Evolutionary conservation across 352 stramenopile species (phyloP).

Genomic region (Phytophthora syringae): DNA sequence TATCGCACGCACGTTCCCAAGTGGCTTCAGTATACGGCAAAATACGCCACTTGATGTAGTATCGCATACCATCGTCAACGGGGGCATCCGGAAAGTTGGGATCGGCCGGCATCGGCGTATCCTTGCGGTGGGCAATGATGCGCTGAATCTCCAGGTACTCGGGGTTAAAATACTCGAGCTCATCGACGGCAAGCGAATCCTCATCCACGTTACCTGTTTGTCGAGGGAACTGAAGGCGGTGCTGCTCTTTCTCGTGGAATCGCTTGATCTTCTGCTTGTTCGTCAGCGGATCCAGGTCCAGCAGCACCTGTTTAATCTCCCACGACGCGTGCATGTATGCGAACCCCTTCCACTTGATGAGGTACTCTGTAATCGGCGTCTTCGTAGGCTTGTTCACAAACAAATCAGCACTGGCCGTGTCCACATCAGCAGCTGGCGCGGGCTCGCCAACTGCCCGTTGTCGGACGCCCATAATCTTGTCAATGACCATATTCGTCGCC

Average conservation of each 20-base stretch:
- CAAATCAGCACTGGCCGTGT: constrained; percentile 47
- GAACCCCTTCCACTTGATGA: constrained; percentile 93
- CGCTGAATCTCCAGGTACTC: constrained; percentile 92
- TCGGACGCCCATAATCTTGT: constrained; percentile 89
- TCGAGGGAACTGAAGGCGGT: constrained; percentile 51
- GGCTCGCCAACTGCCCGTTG: constrained; percentile 49
- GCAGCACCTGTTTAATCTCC: constrained; percentile 76
- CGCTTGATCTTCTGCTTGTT: constrained; percentile 91
- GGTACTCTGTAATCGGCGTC: constrained; percentile 71
- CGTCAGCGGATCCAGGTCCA: constrained; percentile 78
- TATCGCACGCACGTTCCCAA: constrained; percentile 87
- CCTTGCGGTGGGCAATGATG: constrained; percentile 79
- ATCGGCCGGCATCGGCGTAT: constrained; percentile 60
- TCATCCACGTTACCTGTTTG: constrained; percentile 44
- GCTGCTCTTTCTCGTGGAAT: constrained; percentile 85
- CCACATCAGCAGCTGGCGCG: constrained; percentile 11
- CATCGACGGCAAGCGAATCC: constrained; percentile 44
- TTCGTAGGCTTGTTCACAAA: constrained; percentile 48
- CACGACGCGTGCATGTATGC: constrained; percentile 91
- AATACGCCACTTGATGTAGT: constrained; percentile 90
- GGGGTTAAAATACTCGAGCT: constrained; percentile 91
- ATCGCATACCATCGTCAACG: constrained; percentile 88
- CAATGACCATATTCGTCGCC: constrained; percentile 76
- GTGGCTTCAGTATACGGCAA: constrained; percentile 88
- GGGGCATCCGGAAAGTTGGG: constrained; percentile 62